These are phyloP conservation scores for Nematocida parisii DNA, from an alignment of 371 early-diverging fungal genomes.

Conservation along the genomic window DNA sequence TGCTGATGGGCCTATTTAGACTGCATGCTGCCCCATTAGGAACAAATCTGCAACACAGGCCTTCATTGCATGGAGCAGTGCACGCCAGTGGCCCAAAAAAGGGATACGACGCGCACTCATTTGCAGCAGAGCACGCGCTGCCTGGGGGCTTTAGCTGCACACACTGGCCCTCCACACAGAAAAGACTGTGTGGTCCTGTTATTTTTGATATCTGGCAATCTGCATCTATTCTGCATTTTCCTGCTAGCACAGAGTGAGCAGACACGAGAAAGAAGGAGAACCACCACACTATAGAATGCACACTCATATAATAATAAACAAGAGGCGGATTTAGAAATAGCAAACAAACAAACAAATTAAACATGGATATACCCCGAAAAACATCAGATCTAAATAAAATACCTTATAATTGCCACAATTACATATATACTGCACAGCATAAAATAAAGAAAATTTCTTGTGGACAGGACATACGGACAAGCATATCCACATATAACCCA, in stretches of 20 bases:
- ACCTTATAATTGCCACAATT: too few relatives aligned
- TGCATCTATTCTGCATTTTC: conserved; percentile 60
- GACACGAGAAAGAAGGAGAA: background rate
- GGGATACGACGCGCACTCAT: conserved; percentile 69
- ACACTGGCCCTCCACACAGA: conserved; percentile 69
- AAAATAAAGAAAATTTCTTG: too few relatives aligned
- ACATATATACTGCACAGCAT: too few relatives aligned
- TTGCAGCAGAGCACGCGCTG: conserved; percentile 60
- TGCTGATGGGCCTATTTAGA: conserved; percentile 59
- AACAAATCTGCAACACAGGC: conserved; percentile 67
- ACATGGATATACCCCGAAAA: background rate
- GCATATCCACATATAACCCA: too few relatives aligned
- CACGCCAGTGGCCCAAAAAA: conserved; percentile 71
- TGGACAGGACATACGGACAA: too few relatives aligned
- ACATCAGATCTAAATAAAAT: too few relatives aligned
- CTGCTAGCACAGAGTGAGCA: background rate
- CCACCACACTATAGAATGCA: background rate
- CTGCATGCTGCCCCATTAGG: conserved; percentile 68
- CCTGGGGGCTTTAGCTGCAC: conserved; percentile 64
- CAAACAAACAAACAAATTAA: conserved; percentile 4
- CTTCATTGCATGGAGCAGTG: conserved; percentile 61
- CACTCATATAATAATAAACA: conserved; percentile 14
- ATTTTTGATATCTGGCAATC: conserved; percentile 66
- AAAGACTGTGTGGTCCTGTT: conserved; percentile 66
- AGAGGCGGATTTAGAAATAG: background rate